Evolutionary conservation across 495 filamentous ascomycete genomes (phyloP).

Genomic region (Cercophora samala): DNA sequence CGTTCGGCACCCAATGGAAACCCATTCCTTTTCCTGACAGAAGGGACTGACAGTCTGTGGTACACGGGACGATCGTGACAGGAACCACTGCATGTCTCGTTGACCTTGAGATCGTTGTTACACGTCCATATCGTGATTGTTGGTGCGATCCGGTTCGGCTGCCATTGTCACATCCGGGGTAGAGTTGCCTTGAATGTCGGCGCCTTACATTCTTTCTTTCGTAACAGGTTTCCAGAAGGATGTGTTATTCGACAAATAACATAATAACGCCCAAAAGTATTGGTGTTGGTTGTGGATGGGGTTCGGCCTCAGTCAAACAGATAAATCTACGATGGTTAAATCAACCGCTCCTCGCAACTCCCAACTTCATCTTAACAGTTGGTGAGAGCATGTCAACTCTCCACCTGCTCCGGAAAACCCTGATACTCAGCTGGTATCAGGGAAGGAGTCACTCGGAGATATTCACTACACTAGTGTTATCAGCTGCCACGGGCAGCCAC

Average conservation of each 20-base stretch:
- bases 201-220: no score
- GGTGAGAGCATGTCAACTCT: neutral
- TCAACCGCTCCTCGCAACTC: no score
- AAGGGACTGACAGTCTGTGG: neutral
- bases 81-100: neutral
- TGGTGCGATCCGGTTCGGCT: no score
- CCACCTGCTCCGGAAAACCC: neutral
- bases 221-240: neutral
- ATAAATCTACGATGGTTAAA: no score
- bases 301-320: no score
- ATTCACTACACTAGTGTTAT: neutral
- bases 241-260: no score
- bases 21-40: neutral
- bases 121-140: neutral
- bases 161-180: no score
- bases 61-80: neutral
- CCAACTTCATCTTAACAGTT: neutral
- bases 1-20: neutral
- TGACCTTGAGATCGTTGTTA: neutral
- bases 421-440: neutral
- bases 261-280: no score
- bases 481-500: neutral
- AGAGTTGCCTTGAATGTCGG: neutral
- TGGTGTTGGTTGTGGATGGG: no score
- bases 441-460: neutral